Percentiles rank a stretch among this genome's conserved stretches.
phyloP scores from a whole-genome alignment of 2,329 filamentous ascomycete genomes.

The Pseudocercospora ulei region DNA sequence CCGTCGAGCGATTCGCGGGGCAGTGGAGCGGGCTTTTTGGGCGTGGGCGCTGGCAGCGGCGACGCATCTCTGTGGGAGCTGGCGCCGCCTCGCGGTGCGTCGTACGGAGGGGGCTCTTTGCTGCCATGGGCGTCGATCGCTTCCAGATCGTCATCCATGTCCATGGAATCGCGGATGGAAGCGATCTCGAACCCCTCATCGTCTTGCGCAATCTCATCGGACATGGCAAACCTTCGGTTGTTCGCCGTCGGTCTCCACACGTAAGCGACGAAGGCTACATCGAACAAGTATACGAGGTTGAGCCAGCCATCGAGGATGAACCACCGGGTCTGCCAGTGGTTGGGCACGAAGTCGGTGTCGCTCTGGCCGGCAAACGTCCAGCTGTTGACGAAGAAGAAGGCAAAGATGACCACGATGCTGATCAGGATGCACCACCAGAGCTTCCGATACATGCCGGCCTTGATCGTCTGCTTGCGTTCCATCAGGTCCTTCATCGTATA shows the following conservation, averaged over 20 bases:
- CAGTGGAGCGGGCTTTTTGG: conserved; percentile 42
- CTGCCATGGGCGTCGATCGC: conserved; percentile 32
- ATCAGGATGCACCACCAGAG: conserved; percentile 95
- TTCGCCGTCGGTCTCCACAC: conserved; percentile 94
- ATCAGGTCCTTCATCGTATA: conserved; percentile 91
- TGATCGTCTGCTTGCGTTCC: conserved; percentile 85
- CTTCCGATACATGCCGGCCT: conserved; percentile 93
- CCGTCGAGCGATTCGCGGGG: conserved; percentile 62
- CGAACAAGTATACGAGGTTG: conserved; percentile 88
- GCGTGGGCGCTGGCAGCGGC: conserved; percentile 46
- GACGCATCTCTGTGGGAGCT: conserved; percentile 36
- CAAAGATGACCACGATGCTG: conserved; percentile 91
- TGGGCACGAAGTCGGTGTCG: conserved; percentile 82
- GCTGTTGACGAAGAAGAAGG: conserved; percentile 97
- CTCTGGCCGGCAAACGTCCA: conserved; percentile 81
- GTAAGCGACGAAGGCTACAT: conserved; percentile 88
- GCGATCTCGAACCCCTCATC: conserved; percentile 97
- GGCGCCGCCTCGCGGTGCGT: conserved; percentile 27
- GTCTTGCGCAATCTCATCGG: conserved; percentile 95
- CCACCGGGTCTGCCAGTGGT: conserved; percentile 96
- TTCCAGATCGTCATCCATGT: conserved; percentile 47
- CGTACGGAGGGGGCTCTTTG: conserved; percentile 35
- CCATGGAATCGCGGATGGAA: conserved; percentile 68
- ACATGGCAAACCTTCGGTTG: conserved; percentile 96
- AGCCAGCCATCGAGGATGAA: conserved; percentile 96